Evolutionary conservation across 768 basidiomycete genomes (phyloP).

Genomic region (Boletus rex-veris): DNA sequence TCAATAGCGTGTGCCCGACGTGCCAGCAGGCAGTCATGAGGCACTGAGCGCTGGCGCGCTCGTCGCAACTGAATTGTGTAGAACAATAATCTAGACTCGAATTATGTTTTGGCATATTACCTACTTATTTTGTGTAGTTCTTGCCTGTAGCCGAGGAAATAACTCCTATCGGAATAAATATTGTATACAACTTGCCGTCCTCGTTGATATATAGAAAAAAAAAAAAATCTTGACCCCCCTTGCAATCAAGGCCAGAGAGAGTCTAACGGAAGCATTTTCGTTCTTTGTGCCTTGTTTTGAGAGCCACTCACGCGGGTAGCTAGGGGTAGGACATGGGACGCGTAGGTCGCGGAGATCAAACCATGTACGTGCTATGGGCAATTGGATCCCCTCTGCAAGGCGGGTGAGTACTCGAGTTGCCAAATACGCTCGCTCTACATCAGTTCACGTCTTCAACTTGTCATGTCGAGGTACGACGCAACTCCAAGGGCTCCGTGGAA

Average conservation of each 20-base stretch:
- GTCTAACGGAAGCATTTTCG: conserved; percentile 30
- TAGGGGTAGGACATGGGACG: not conserved
- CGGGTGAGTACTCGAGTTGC: not conserved
- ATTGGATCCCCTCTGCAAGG: conserved; percentile 3
- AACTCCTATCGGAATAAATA: conserved; percentile 12
- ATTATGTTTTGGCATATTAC: conserved; percentile 13
- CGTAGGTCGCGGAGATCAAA: conserved; percentile 32
- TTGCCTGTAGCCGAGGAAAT: conserved; percentile 30
- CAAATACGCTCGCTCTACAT: conserved; percentile 1
- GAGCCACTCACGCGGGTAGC: conserved; percentile 4
- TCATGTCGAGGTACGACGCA: not conserved
- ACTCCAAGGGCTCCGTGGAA: conserved; percentile 30
- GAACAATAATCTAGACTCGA: conserved; percentile 11
- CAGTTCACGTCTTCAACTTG: conserved; percentile 2
- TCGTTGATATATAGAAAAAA: conserved; percentile 3
- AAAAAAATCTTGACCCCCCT: conserved; percentile 6
- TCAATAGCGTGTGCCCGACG: conserved; percentile 40
- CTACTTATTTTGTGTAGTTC: conserved; percentile 25
- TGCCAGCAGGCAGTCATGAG: conserved; percentile 33
- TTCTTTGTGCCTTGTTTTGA: conserved; percentile 13
- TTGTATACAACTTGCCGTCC: conserved; percentile 12
- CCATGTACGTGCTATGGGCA: not conserved
- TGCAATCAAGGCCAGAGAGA: conserved; percentile 8
- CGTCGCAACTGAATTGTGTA: conserved; percentile 1
- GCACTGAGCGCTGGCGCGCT: conserved; percentile 15